Percentiles rank a stretch among this genome's conserved stretches.
These are phyloP conservation scores for Aspergillus luchuensis DNA, from an alignment of 2,329 filamentous ascomycete genomes.

Conservation along the genomic window DNA sequence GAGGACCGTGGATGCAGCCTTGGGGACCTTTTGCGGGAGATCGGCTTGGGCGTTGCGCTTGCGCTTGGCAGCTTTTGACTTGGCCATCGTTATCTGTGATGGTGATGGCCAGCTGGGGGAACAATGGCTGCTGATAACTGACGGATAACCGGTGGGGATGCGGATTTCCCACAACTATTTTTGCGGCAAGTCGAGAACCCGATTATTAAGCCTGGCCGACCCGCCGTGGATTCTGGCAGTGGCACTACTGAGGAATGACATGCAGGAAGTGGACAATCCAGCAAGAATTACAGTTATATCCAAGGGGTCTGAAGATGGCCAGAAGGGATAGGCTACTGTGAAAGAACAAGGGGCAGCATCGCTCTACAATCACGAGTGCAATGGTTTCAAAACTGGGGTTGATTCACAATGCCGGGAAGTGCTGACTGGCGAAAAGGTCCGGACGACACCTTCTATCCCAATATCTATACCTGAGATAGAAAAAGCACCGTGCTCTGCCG, in stretches of 20 bases:
- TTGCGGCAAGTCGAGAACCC: not conserved
- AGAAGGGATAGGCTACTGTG: too few species aligned
- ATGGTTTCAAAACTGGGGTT: too few species aligned
- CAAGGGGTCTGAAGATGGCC: too few species aligned
- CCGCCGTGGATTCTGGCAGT: not conserved
- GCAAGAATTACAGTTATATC: not conserved
- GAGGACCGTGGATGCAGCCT: conserved; percentile 17
- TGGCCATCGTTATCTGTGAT: conserved; percentile 23
- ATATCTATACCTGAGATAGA: too few species aligned
- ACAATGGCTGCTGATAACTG: not conserved
- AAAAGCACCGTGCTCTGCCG: too few species aligned
- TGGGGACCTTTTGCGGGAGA: conserved; percentile 29
- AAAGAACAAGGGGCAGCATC: too few species aligned
- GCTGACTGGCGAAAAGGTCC: too few species aligned
- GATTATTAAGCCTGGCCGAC: not conserved
- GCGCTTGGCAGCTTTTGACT: conserved; percentile 34
- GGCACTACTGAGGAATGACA: not conserved
- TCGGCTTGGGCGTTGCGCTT: conserved; percentile 33
- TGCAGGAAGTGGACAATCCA: not conserved
- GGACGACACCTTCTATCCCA: too few species aligned
- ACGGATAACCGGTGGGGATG: not conserved
- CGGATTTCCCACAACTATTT: not conserved
- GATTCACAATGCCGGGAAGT: too few species aligned
- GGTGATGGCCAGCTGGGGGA: not conserved
- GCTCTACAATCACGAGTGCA: too few species aligned